Conservation (phyloP, 768 basidiomycete genomes). For the Erythrobasidium yunnanense region DNA sequence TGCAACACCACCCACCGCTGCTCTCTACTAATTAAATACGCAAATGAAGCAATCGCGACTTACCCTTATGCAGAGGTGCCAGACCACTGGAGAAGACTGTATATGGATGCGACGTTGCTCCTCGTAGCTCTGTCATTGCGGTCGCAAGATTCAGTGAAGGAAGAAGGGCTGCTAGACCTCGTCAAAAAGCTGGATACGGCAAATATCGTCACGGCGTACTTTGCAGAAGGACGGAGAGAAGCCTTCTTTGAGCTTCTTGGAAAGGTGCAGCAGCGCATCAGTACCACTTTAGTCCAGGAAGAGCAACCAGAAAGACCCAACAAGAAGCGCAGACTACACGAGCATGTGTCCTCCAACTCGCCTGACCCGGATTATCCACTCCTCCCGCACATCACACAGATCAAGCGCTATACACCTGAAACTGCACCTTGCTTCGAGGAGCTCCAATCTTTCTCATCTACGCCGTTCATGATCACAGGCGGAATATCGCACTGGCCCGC, state of each 20-base stretch:
- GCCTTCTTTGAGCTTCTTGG: slow-evolving; percentile 56
- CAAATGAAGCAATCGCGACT: slow-evolving; percentile 50
- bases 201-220: slow-evolving; percentile 71
- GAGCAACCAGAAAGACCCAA: not conserved
- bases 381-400: slow-evolving; percentile 43
- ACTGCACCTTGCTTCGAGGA: slow-evolving; percentile 50
- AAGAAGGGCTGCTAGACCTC: slow-evolving; percentile 32
- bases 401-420: slow-evolving; percentile 50
- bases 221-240: slow-evolving; percentile 53
- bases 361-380: too few species aligned
- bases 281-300: not conserved
- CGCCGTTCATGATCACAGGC: slow-evolving; percentile 64
- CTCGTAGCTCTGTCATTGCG: slow-evolving; percentile 35
- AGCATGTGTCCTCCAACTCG: not conserved
- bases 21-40: slow-evolving; percentile 43
- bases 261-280: slow-evolving; percentile 47
- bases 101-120: slow-evolving; percentile 64
- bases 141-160: not conserved
- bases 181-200: slow-evolving; percentile 63
- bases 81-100: slow-evolving; percentile 55
- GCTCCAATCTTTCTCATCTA: slow-evolving; percentile 40
- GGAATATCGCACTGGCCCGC: slow-evolving; percentile 71
- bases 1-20: not conserved
- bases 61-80: slow-evolving; percentile 41
- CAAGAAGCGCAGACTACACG: not conserved